phyloP scores from a whole-genome alignment of 768 basidiomycete genomes.

The Phaffia australis region DNA sequence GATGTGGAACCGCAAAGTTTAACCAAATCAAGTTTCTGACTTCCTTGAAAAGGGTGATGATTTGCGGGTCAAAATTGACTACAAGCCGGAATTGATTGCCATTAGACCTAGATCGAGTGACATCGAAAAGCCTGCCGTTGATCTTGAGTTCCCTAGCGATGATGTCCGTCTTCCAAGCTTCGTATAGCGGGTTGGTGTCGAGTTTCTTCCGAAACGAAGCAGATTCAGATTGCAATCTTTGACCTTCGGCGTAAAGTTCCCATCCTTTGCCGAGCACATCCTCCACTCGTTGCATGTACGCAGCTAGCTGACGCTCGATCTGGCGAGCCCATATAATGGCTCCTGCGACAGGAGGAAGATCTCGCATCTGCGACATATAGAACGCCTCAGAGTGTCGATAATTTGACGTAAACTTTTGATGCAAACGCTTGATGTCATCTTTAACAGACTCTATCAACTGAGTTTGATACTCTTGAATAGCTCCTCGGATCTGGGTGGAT shows the following conservation, averaged over 20 bases:
- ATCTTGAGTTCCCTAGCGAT: conserved; percentile 84
- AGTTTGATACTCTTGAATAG: conserved; percentile 98
- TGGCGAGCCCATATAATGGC: conserved; percentile 99
- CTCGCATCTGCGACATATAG: conserved; percentile 98
- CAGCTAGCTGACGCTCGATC: conserved; percentile 87
- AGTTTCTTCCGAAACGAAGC: conserved; percentile 89
- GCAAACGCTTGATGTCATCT: conserved; percentile 88
- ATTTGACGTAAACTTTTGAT: conserved; percentile 96
- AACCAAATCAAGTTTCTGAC: conserved; percentile 92
- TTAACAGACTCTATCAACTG: conserved; percentile 98
- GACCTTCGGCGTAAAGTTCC: conserved; percentile 98
- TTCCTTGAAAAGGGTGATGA: conserved; percentile 97
- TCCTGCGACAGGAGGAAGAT: conserved; percentile 93
- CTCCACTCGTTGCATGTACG: conserved; percentile 98
- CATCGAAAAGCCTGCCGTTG: conserved; percentile 83
- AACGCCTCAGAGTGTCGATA: conserved; percentile 92
- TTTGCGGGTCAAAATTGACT: conserved; percentile 96
- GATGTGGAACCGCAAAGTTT: conserved; percentile 88
- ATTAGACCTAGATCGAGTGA: conserved; percentile 40
- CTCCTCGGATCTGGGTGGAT: conserved; percentile 70
- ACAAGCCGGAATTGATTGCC: conserved; percentile 65
- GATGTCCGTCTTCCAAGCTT: conserved; percentile 95
- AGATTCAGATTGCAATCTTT: conserved; percentile 86
- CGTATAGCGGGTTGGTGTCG: conserved; percentile 84
- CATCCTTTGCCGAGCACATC: conserved; percentile 95